Base-by-base conservation (phyloP, 208 protist genomes). In the Leishmania mexicana region DNA sequence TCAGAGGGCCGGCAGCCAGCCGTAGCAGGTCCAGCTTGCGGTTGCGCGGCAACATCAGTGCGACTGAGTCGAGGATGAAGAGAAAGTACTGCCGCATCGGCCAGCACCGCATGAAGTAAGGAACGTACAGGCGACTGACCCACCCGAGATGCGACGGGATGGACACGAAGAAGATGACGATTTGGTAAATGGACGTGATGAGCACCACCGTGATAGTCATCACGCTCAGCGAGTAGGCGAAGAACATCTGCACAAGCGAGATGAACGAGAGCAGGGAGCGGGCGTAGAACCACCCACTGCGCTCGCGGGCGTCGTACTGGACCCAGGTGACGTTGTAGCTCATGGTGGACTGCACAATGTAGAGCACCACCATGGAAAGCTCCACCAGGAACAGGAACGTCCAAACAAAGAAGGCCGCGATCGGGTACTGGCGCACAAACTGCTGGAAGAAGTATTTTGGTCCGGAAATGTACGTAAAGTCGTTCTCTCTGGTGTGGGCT, bases 81-180 rank as follows among this genome's bases (percentile, higher is more conserved):
- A 96, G 88, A 75, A 96, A 93, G 84, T 97, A 97, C 80, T 96
- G 93, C 62, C 94, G 85, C 87, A 97, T 89, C 11, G 94, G 89
- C 93, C 94, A 97, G 79, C 90, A 94, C 4, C 94, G 93, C 76
- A 97, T 78, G 78, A 97, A 97, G 62, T 94, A 85, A 13, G 94
- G 94, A 73, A 97, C 94, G 82, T 97, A 97, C 57, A 96, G 79
- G 21, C 88, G 82, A 65, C 91, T 97, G 6, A 95, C 89, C 92
- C 92, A 96, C 21, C 80, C 84, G 35, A 94, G 67, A 0, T 71
- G 40, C 28, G 85, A 83, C 70, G 71, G 80, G 47, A 92, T 79
- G 0, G 93, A 84, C 2, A 96, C 72, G 75, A 96, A 90, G 80
- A 95, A 93, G 51, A 94, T 75, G 35, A 94, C 72, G 51, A 95